A percentile compares a stretch with the other conserved stretches of the same genome.
These are phyloP conservation scores for Trametes sanguinea DNA, from an alignment of 768 basidiomycete species.

Conservation along the genomic window DNA sequence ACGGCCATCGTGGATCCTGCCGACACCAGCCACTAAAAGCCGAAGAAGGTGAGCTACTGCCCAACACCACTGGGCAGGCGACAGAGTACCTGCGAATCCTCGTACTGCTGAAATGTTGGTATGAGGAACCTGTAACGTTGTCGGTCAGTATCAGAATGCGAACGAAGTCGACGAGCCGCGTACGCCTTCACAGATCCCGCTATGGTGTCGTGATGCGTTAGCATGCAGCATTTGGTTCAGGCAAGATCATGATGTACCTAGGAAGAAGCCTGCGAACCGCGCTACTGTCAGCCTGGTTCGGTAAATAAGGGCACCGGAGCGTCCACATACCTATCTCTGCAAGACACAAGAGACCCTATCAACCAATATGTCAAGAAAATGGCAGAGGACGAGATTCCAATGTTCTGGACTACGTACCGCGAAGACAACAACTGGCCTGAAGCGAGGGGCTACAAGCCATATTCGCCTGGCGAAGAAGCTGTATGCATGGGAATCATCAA, in stretches of 20 bases:
- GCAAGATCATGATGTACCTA: too few relatives aligned
- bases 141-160: too few relatives aligned
- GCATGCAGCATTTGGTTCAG: too few relatives aligned
- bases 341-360: too few relatives aligned
- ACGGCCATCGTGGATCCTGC: neutral
- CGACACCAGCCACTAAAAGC: neutral
- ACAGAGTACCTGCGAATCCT: neutral
- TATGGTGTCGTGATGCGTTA: neutral
- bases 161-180: neutral
- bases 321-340: too few relatives aligned
- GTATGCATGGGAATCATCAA: too few relatives aligned
- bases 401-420: neutral
- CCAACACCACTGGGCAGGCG: neutral
- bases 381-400: too few relatives aligned
- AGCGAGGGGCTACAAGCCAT: neutral
- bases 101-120: neutral
- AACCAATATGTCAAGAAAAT: too few relatives aligned
- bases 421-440: neutral
- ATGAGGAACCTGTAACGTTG: neutral
- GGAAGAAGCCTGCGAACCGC: too few relatives aligned
- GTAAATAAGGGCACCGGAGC: too few relatives aligned
- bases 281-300: too few relatives aligned
- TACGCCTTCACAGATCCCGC: neutral
- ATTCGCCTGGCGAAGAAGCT: conserved; percentile 5
- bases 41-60: neutral